phyloP scores from a whole-genome alignment of 129 eudicot species.

The Oenanthe sinensis region DNA sequence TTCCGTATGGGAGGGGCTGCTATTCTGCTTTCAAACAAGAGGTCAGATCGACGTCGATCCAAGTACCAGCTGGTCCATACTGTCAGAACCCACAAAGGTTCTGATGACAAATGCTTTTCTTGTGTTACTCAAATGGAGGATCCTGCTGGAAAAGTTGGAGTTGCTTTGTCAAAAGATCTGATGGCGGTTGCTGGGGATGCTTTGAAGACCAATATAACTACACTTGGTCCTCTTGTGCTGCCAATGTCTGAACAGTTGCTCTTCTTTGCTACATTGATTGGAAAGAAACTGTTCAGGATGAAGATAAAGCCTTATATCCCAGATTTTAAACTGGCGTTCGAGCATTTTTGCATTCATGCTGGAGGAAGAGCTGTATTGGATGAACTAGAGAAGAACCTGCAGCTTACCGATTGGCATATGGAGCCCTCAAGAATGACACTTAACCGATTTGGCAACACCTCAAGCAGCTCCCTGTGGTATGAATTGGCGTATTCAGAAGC shows the following conservation, averaged over 20 bases:
- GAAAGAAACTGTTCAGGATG: constrained; percentile 21
- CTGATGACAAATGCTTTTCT: constrained; percentile 12
- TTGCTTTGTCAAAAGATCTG: constrained; percentile 19
- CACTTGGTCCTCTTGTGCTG: constrained; percentile 26
- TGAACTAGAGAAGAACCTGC: constrained; percentile 27
- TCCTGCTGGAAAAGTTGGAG: constrained; percentile 21
- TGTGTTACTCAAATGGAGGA: constrained; percentile 27
- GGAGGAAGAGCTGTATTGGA: constrained; percentile 25
- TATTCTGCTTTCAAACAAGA: constrained; percentile 20
- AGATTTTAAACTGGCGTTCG: constrained; percentile 25
- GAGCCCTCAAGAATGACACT: constrained; percentile 27
- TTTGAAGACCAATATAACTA: constrained; percentile 26
- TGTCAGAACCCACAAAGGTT: constrained; percentile 10
- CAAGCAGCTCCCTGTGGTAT: constrained; percentile 28
- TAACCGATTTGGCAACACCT: constrained; percentile 25
- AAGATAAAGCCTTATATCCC: constrained; percentile 30
- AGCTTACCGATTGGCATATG: constrained; percentile 28
- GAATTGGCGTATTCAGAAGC: constrained; percentile 27
- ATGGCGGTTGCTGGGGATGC: constrained; percentile 29
- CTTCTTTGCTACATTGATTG: constrained; percentile 18
- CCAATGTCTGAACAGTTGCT: constrained; percentile 29
- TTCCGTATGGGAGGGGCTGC: constrained; percentile 30
- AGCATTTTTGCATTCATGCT: constrained; percentile 30
- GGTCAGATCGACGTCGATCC: constrained; percentile 22
- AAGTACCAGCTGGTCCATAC: constrained; percentile 18